Evolutionary conservation across 2,329 filamentous ascomycete genomes (phyloP).

Genomic region (Colletotrichum siamense): DNA sequence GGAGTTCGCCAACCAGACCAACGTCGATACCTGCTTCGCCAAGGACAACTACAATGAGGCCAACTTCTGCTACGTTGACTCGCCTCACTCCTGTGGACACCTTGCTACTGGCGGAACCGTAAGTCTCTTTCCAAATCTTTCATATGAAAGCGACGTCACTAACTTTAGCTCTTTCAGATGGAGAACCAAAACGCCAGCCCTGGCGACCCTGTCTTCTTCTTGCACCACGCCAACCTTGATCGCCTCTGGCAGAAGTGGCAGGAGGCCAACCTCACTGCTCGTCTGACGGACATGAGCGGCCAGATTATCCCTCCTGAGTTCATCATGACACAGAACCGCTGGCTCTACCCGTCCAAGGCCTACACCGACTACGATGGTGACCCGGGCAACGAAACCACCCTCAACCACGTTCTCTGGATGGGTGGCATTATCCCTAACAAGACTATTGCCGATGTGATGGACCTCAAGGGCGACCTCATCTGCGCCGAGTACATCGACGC

Average conservation of each 20-base stretch:
- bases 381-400: conserved; percentile 24
- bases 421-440: conserved; percentile 27
- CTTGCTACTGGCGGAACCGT: conserved; percentile 1
- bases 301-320: background rate
- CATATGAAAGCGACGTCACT: background rate
- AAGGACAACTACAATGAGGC: background rate
- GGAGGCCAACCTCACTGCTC: conserved; percentile 9
- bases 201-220: conserved; percentile 10
- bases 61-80: conserved; percentile 8
- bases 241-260: conserved; percentile 10
- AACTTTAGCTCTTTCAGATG: background rate
- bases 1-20: background rate
- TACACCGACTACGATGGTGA: conserved; percentile 22
- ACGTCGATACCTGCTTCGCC: background rate
- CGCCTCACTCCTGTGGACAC: conserved; percentile 2
- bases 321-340: conserved; percentile 8
- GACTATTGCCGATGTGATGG: conserved; percentile 32
- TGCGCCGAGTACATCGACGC: conserved; percentile 30
- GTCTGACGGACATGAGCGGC: conserved; percentile 1
- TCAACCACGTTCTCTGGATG: conserved; percentile 31
- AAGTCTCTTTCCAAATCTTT: background rate
- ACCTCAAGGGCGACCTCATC: conserved; percentile 26
- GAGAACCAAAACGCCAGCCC: conserved; percentile 12
- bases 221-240: conserved; percentile 6
- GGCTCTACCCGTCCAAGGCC: conserved; percentile 1